Evolutionary conservation across 768 basidiomycete genomes (phyloP).

Genomic region (Sistotremastrum suecicum): DNA sequence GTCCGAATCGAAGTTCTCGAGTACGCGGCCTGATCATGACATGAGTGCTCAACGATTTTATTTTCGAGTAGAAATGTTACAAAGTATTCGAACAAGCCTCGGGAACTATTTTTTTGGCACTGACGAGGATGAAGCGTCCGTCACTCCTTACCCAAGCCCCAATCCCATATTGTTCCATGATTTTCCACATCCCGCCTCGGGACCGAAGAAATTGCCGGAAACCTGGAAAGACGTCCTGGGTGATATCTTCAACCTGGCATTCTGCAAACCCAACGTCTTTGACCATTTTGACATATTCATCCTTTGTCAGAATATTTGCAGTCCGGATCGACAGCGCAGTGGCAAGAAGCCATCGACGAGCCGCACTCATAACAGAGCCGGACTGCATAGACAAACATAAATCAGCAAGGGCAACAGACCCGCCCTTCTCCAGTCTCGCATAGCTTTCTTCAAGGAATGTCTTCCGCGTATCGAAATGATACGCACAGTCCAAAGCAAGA

Average conservation of each 20-base stretch:
- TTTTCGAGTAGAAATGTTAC: no score
- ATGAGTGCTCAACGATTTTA: no score
- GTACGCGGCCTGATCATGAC: no score
- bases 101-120: no score
- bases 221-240: constrained; percentile 40
- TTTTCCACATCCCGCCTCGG: constrained; percentile 28
- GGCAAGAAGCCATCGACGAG: constrained; percentile 20
- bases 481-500: constrained; percentile 54
- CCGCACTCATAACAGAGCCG: constrained; percentile 12
- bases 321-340: constrained; percentile 25
- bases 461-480: constrained; percentile 44
- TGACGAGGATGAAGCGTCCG: neutral
- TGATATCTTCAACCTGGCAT: constrained; percentile 42
- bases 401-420: constrained; percentile 45
- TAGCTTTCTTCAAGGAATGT: constrained; percentile 39
- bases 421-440: constrained; percentile 30
- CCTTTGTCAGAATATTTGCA: constrained; percentile 32
- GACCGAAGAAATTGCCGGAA: constrained; percentile 35
- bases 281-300: constrained; percentile 32
- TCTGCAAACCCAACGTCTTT: constrained; percentile 36
- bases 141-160: neutral
- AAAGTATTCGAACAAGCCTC: no score
- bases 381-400: constrained; percentile 30
- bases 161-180: constrained; percentile 2
- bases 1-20: no score